Conservation (phyloP, 805 yeast species). For the Saccharomycopsis microspora region DNA sequence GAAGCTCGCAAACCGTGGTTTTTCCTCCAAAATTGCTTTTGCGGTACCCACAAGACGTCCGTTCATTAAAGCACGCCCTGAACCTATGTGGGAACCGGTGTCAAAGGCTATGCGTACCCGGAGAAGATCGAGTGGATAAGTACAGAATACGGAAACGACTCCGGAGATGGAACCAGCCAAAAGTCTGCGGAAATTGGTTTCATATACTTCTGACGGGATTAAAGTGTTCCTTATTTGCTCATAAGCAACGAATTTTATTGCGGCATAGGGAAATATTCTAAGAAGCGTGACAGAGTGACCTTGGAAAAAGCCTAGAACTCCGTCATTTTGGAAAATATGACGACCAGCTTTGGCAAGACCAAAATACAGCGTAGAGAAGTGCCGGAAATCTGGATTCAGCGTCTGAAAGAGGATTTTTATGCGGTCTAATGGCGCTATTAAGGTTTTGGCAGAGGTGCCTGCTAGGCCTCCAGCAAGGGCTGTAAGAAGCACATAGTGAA, state of each 20-base stretch:
- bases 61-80: slow-evolving; percentile 2
- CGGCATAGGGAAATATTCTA: slow-evolving; percentile 93
- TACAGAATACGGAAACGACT: slow-evolving; percentile 70
- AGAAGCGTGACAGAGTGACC: slow-evolving; percentile 92
- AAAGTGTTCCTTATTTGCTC: slow-evolving; percentile 78
- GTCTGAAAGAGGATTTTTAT: slow-evolving; percentile 94
- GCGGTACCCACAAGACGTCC: slow-evolving; percentile 21
- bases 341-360: slow-evolving; percentile 70
- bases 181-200: slow-evolving; percentile 71
- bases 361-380: slow-evolving; percentile 66
- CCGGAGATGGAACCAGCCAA: slow-evolving; percentile 90
- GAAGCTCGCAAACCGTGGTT: too few species aligned
- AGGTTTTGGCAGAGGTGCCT: slow-evolving; percentile 91
- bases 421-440: slow-evolving; percentile 91
- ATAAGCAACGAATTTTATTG: slow-evolving; percentile 90
- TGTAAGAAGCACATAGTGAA: slow-evolving; percentile 70
- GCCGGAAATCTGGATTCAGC: slow-evolving; percentile 75
- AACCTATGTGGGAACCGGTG: slow-evolving; percentile 27
- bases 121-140: slow-evolving; percentile 86
- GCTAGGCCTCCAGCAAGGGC: slow-evolving; percentile 95
- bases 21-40: slow-evolving; percentile 19
- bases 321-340: slow-evolving; percentile 58
- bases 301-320: slow-evolving; percentile 73
- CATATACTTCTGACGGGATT: slow-evolving; percentile 65
- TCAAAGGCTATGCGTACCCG: slow-evolving; percentile 89